A percentile compares a stretch with the other conserved stretches of the same genome.
phyloP scores from a whole-genome alignment of 768 basidiomycete genomes.

The Phlegmacium glaucopus region DNA sequence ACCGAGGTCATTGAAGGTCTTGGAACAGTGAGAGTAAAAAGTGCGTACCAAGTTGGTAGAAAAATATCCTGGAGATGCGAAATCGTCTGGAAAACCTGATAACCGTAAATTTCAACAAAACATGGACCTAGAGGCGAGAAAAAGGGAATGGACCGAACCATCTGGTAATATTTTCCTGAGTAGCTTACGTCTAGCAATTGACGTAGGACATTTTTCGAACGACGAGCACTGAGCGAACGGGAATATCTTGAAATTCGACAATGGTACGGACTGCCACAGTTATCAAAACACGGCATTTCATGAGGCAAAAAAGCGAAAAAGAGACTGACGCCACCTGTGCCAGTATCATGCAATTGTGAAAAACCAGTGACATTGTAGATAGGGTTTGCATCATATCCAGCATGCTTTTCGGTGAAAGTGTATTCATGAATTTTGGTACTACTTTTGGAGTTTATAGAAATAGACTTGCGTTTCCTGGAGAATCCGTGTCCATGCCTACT shows the following conservation, averaged over 20 bases:
- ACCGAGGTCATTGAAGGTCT: not conserved
- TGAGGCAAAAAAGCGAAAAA: not conserved
- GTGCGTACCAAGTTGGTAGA: slow-evolving; percentile 50
- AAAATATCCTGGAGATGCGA: slow-evolving; percentile 65
- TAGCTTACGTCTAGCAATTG: slow-evolving; percentile 42
- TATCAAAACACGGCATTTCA: not conserved
- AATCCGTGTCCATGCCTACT: slow-evolving; percentile 64
- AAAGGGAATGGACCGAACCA: slow-evolving; percentile 31
- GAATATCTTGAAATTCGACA: slow-evolving; percentile 63
- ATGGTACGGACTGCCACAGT: slow-evolving; percentile 49
- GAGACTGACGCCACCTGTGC: slow-evolving; percentile 53
- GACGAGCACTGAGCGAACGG: slow-evolving; percentile 47
- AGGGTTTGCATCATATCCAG: slow-evolving; percentile 44
- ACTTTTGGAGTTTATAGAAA: not conserved
- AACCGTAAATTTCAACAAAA: not conserved
- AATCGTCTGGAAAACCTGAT: slow-evolving; percentile 55
- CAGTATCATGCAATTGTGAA: slow-evolving; percentile 61
- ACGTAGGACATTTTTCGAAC: slow-evolving; percentile 52
- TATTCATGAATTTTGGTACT: not conserved
- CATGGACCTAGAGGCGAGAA: not conserved
- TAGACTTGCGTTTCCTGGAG: slow-evolving; percentile 51
- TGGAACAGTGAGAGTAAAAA: not conserved
- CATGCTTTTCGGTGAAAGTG: slow-evolving; percentile 29
- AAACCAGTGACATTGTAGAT: slow-evolving; percentile 50
- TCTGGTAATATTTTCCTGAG: slow-evolving; percentile 44